Evolutionary conservation across 2,329 filamentous ascomycete species (phyloP).

Genomic region (Aspergillus sp.): DNA sequence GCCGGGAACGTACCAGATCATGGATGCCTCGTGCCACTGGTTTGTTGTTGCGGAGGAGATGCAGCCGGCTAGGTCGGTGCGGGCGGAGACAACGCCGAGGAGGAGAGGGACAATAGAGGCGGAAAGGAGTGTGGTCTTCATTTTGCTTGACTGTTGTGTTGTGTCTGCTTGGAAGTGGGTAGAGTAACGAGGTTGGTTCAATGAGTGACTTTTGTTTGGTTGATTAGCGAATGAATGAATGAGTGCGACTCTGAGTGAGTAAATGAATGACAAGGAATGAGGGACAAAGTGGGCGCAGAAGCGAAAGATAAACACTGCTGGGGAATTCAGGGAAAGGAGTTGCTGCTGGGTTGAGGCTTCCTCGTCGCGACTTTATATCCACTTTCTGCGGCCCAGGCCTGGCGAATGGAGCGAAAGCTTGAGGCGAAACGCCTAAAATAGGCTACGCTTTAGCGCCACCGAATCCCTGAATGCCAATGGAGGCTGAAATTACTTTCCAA

Average conservation of each 20-base stretch:
- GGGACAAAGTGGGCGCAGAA: not conserved
- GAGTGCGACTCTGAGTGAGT: not conserved
- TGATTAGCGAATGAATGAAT: not conserved
- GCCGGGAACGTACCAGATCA: constrained; percentile 63
- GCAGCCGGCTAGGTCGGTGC: constrained; percentile 32
- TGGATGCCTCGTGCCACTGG: constrained; percentile 32
- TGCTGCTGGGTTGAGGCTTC: not conserved
- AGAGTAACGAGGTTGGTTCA: not conserved
- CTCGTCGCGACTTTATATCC: not conserved
- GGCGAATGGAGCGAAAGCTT: not conserved
- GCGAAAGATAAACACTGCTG: not conserved
- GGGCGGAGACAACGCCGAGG: constrained; percentile 19
- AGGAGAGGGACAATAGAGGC: not conserved
- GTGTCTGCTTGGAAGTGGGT: not conserved
- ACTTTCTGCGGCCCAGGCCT: not conserved
- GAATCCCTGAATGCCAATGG: not conserved
- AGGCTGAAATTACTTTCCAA: not conserved
- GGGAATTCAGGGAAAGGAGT: not conserved
- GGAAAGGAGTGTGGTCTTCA: not conserved
- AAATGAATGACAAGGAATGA: not conserved
- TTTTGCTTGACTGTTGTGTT: not conserved
- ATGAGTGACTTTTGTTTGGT: not conserved
- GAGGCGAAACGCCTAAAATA: not conserved
- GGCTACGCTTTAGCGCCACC: not conserved
- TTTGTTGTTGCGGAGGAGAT: constrained; percentile 31